A percentile compares a stretch with the other conserved stretches of the same genome.
Evolutionary conservation across 345 rosid species (phyloP).

Genomic region (Moricandia moricandioides): DNA sequence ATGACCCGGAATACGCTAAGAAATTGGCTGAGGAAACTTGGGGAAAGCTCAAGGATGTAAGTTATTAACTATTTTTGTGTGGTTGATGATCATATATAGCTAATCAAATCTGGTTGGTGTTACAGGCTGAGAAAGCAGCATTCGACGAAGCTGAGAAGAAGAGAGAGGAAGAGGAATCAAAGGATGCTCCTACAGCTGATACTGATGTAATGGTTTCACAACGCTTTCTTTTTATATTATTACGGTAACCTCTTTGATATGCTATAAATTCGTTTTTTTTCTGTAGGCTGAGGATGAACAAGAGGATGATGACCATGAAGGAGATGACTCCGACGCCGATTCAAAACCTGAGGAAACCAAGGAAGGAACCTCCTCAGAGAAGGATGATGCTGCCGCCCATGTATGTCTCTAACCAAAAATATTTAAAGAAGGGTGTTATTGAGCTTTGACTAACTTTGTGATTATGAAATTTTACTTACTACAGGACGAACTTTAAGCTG

Average conservation of each 20-base stretch:
- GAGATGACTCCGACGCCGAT: slow-evolving; percentile 49
- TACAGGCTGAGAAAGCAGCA: slow-evolving; percentile 94
- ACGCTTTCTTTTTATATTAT: background rate
- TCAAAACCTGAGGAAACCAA: slow-evolving; percentile 42
- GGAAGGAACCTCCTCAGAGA: slow-evolving; percentile 22
- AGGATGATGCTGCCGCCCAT: slow-evolving; percentile 42
- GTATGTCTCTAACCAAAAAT: slow-evolving; percentile 5
- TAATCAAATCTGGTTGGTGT: background rate
- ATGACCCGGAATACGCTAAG: slow-evolving; percentile 86
- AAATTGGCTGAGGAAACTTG: slow-evolving; percentile 87
- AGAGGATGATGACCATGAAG: slow-evolving; percentile 48
- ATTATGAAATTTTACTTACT: background rate
- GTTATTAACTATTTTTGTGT: slow-evolving; percentile 21
- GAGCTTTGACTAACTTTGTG: background rate
- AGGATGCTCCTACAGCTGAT: slow-evolving; percentile 54
- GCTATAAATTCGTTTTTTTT: background rate
- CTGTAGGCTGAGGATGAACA: slow-evolving; percentile 68
- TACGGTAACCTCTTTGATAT: background rate
- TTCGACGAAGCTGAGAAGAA: slow-evolving; percentile 91
- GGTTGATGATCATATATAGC: slow-evolving; percentile 10
- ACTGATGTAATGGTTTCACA: slow-evolving; percentile 59
- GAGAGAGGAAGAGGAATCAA: slow-evolving; percentile 77
- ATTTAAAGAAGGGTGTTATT: background rate
- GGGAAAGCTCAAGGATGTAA: slow-evolving; percentile 91
- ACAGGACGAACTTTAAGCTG: slow-evolving; percentile 82